These are phyloP conservation scores for Raphanus hybrid DNA, from an alignment of 441 rosid genomes.

Conservation along the genomic window DNA sequence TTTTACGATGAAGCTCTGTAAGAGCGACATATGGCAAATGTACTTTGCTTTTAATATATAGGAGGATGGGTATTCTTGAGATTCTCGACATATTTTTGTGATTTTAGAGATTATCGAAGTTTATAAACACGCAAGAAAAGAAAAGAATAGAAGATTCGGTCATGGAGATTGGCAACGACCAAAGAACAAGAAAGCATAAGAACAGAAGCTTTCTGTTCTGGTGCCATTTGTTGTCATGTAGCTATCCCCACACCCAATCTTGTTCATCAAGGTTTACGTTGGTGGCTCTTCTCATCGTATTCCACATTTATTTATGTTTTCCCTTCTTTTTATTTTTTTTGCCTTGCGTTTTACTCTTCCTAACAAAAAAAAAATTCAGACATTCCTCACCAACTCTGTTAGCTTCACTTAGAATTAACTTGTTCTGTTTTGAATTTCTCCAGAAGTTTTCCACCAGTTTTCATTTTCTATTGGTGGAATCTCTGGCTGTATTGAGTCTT, in stretches of 20 bases:
- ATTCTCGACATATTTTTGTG: constrained; percentile 11
- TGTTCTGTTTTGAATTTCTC: constrained; percentile 32
- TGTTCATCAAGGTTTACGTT: constrained; percentile 50
- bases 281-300: constrained; percentile 21
- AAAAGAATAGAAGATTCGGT: constrained; percentile 18
- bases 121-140: neutral
- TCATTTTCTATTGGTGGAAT: constrained; percentile 33
- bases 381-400: constrained; percentile 50
- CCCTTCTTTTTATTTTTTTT: neutral
- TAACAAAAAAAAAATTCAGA: neutral
- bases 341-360: constrained; percentile 67
- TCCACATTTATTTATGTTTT: constrained; percentile 11
- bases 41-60: too few relatives aligned
- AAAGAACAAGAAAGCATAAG: constrained; percentile 40
- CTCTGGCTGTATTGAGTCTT: constrained; percentile 43
- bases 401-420: constrained; percentile 64
- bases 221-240: constrained; percentile 58
- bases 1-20: too few relatives aligned
- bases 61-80: neutral
- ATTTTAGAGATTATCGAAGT: neutral
- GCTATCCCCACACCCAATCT: constrained; percentile 45
- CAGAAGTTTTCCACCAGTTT: constrained; percentile 27
- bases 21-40: too few relatives aligned
- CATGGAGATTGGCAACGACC: constrained; percentile 39
- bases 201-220: constrained; percentile 34